Evolutionary conservation across 768 basidiomycete genomes (phyloP).

Genomic region (Agrocybe pediades): DNA sequence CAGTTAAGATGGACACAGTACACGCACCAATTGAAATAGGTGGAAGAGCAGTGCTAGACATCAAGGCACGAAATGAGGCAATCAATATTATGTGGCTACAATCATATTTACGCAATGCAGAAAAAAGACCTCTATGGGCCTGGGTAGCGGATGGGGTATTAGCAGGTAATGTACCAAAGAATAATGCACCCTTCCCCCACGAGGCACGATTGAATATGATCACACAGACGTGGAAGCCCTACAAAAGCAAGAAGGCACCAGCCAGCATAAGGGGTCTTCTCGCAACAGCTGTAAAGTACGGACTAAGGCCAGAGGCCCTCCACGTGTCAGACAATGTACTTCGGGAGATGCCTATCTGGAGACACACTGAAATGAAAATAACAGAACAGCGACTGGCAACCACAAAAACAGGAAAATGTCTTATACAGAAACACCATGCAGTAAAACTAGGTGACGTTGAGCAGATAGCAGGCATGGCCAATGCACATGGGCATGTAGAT

Average conservation of each 20-base stretch:
- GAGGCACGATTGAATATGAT: not conserved
- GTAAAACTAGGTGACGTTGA: not conserved
- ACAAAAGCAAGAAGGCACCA: not conserved
- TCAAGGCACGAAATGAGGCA: conserved; percentile 20
- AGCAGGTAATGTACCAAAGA: not conserved
- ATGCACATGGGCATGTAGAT: not conserved
- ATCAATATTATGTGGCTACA: conserved; percentile 9
- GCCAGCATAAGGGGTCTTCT: no score
- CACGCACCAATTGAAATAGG: conserved; percentile 16
- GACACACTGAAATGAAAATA: not conserved
- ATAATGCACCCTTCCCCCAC: not conserved
- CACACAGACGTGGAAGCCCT: not conserved
- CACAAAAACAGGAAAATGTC: not conserved
- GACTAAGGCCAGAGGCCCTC: not conserved
- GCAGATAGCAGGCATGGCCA: not conserved
- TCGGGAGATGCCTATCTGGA: not conserved
- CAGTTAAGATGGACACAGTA: conserved; percentile 17
- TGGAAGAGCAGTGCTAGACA: conserved; percentile 19
- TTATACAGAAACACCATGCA: not conserved
- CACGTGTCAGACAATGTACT: not conserved
- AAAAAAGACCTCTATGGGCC: not conserved
- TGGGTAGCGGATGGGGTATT: not conserved
- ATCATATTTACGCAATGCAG: not conserved
- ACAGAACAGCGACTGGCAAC: not conserved
- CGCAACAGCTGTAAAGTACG: not conserved